Conservation (phyloP, 164 flowering plant genomes). For the Vitis rotundifolia region DNA sequence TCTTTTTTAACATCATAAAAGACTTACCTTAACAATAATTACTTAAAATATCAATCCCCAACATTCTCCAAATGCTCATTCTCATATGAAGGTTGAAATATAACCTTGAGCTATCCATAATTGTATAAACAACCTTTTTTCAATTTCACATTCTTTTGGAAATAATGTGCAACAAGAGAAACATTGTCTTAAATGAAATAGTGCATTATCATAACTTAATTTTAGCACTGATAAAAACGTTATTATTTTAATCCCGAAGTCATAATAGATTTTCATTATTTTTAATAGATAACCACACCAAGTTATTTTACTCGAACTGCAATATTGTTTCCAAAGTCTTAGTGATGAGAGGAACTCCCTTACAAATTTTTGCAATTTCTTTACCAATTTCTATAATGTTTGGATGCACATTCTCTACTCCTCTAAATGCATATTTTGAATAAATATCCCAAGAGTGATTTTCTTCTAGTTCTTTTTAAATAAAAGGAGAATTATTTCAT, state of each 20-base stretch:
- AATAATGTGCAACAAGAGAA: background rate
- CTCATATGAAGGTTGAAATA: background rate
- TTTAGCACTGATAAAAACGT: background rate
- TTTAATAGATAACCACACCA: no score
- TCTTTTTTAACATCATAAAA: no score
- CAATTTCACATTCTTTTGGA: background rate
- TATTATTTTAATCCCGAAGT: background rate
- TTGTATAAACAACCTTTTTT: background rate
- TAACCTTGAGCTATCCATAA: conserved; percentile 8
- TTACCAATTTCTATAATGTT: no score
- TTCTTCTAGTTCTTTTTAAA: no score
- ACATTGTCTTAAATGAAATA: background rate
- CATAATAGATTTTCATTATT: no score
- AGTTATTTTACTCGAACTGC: background rate
- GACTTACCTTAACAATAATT: background rate
- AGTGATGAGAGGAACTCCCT: no score
- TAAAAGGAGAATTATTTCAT: no score
- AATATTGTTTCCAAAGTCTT: no score
- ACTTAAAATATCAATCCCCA: background rate
- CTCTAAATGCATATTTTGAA: no score
- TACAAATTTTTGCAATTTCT: no score
- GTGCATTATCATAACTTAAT: background rate
- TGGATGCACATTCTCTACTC: no score
- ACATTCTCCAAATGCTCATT: background rate
- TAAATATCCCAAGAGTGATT: no score